These are phyloP conservation scores for Trichoderma atrobrunneum DNA, from an alignment of 2,329 filamentous ascomycete genomes.

Conservation along the genomic window DNA sequence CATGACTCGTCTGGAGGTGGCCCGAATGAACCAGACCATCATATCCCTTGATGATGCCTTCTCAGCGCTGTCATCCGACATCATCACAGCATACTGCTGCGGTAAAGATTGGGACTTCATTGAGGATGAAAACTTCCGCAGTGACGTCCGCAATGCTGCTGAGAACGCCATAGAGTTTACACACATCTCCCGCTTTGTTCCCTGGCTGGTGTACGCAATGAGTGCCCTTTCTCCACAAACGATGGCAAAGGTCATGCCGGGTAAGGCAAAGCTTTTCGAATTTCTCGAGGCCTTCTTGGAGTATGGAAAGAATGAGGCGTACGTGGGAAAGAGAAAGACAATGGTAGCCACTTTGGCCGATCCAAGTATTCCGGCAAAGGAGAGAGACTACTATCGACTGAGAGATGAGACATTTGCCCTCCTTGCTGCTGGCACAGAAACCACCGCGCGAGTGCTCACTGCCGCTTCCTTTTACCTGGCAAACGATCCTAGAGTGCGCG, in stretches of 20 bases:
- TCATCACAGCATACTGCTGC: constrained; percentile 22
- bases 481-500: constrained; percentile 4
- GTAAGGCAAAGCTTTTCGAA: constrained; percentile 15
- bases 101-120: constrained; percentile 23
- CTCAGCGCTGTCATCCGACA: constrained; percentile 24
- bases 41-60: constrained; percentile 22
- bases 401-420: constrained; percentile 23
- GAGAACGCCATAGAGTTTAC: constrained; percentile 6
- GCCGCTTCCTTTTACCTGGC: constrained; percentile 20
- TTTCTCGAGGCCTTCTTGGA: constrained; percentile 3
- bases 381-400: constrained; percentile 20
- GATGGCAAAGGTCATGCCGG: constrained; percentile 9
- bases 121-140: constrained; percentile 17
- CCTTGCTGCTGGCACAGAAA: constrained; percentile 24
- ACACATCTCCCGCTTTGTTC: constrained; percentile 21
- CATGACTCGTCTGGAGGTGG: constrained; percentile 9
- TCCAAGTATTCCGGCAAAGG: constrained; percentile 14
- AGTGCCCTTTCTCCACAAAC: constrained; percentile 6
- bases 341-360: constrained; percentile 17
- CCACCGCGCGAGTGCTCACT: constrained; percentile 19
- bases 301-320: neutral
- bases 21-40: neutral
- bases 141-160: constrained; percentile 11
- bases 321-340: neutral
- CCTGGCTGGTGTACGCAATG: constrained; percentile 9